Base-by-base conservation (phyloP, 192 early-diverging fungal genomes). In the Podila minutissima region DNA sequence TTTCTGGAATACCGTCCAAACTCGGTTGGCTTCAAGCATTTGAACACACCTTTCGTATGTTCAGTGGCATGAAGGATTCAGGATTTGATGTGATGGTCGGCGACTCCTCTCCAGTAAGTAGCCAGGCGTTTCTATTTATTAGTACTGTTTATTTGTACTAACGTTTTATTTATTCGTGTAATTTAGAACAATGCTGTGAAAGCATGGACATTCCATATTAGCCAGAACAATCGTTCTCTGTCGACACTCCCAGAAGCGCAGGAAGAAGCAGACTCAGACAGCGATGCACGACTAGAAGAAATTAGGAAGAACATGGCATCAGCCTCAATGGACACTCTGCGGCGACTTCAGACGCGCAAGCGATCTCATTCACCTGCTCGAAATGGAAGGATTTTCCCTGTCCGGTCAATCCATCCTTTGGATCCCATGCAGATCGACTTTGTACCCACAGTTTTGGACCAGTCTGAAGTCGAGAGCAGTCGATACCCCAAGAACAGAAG, bases 371-470 rank as follows among this genome's bases (percentile, higher is more conserved):
- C 69, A 35, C 37, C 46, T 22, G 57, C 48, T 26, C 63, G 55
- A 0, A 51, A 74, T 57, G 8, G 59, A 32, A 4, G 59, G 15
- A 15, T 5, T 0, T 17, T 26, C 24, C 53, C 17, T 55, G 22
- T 6, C 20, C 11, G 5, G 12, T 24, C 53, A 26, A 22, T 4
- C 20, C 53, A 55, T 22, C 53, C 53, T n/a, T 26, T 55, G 22
- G 76, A 79, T 31, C 76, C 66, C 0, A 79, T 79, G 70, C 70
- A 79, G 35, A 60, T 79, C 37, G 66, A 79, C 33, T 79, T 79
- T 32, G 28, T 51, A 9, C 76, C 76, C 15, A 72, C 76, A 9
- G 15, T 79, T 0, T 11, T 51, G 22, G 67, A 46, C 49, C 65
- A 22, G 13, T 26, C 33, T 58, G 10, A 67, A 24, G 46, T 63